phyloP scores from a whole-genome alignment of 768 basidiomycete species.

The Boletus speciosus region DNA sequence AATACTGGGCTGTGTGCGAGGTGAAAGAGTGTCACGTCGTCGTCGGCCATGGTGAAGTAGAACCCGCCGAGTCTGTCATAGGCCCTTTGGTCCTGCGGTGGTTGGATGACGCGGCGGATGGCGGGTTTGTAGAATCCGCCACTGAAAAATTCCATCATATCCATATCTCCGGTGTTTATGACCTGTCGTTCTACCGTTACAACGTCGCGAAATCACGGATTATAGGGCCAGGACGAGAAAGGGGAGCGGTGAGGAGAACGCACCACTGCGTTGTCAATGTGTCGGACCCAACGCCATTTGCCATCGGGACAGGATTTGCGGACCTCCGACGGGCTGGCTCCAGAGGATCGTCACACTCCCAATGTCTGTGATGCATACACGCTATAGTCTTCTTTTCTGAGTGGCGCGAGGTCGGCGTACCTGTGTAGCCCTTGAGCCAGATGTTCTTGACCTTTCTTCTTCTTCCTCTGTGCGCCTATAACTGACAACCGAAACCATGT shows the following conservation, averaged over 20 bases:
- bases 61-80: slow-evolving; percentile 51
- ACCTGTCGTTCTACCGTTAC: slow-evolving; percentile 35
- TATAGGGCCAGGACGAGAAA: background rate
- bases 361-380: slow-evolving; percentile 49
- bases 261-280: slow-evolving; percentile 56
- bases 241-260: background rate
- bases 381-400: background rate
- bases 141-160: slow-evolving; percentile 54
- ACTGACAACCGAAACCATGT: slow-evolving; percentile 23
- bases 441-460: slow-evolving; percentile 48
- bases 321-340: slow-evolving; percentile 55
- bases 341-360: slow-evolving; percentile 55
- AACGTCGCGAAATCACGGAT: background rate
- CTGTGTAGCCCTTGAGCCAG: slow-evolving; percentile 59
- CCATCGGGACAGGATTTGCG: slow-evolving; percentile 56
- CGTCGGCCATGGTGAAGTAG: slow-evolving; percentile 54
- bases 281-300: slow-evolving; percentile 55
- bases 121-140: slow-evolving; percentile 57
- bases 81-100: slow-evolving; percentile 48
- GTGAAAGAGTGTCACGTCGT: slow-evolving; percentile 45
- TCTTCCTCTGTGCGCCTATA: slow-evolving; percentile 50
- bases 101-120: slow-evolving; percentile 59
- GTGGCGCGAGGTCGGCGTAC: slow-evolving; percentile 23
- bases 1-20: slow-evolving; percentile 46
- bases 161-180: slow-evolving; percentile 48